Evolutionary conservation across 1,284 basidiomycete species (phyloP).

Genomic region (Apiotrichum montevideense): DNA sequence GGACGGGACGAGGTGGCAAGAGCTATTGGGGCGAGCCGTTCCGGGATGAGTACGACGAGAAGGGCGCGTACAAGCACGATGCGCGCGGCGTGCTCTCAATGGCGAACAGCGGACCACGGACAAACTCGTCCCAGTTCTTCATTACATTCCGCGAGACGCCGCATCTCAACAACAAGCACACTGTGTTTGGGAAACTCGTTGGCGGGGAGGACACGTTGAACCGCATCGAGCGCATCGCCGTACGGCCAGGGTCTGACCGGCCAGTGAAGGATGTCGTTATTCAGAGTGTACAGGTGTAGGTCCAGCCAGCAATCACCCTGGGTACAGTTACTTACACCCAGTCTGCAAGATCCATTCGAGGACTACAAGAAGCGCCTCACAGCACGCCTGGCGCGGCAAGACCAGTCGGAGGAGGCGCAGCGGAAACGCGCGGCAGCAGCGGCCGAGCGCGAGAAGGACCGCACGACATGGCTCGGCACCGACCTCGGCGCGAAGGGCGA

Average conservation of each 20-base stretch:
- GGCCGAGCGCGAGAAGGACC: conserved; percentile 48
- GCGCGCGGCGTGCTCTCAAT: conserved; percentile 70
- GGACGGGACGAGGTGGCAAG: conserved; percentile 86
- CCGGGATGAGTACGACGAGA: conserved; percentile 81
- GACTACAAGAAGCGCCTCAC: conserved; percentile 44
- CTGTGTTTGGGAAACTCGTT: conserved; percentile 93
- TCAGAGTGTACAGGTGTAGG: conserved; percentile 39
- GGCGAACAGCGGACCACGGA: conserved; percentile 75
- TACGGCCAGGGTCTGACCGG: conserved; percentile 76
- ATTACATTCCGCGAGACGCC: conserved; percentile 75
- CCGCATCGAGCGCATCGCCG: conserved; percentile 70
- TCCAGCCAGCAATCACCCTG: no score
- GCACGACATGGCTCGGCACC: conserved; percentile 48
- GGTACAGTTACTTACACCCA: conserved; percentile 11
- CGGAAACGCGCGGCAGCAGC: conserved; percentile 33
- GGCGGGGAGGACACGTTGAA: conserved; percentile 87
- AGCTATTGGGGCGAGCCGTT: conserved; percentile 96
- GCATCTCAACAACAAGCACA: conserved; percentile 62
- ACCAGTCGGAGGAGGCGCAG: conserved; percentile 43
- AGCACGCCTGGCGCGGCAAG: conserved; percentile 41
- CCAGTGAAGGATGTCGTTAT: conserved; percentile 71
- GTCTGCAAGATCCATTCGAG: conserved; percentile 50
- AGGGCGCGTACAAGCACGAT: conserved; percentile 79
- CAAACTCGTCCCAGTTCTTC: conserved; percentile 75
- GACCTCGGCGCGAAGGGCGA: conserved; percentile 44